Evolutionary conservation across 306 rosid genomes (phyloP).

Genomic region (Sphenostylis stenocarpa): DNA sequence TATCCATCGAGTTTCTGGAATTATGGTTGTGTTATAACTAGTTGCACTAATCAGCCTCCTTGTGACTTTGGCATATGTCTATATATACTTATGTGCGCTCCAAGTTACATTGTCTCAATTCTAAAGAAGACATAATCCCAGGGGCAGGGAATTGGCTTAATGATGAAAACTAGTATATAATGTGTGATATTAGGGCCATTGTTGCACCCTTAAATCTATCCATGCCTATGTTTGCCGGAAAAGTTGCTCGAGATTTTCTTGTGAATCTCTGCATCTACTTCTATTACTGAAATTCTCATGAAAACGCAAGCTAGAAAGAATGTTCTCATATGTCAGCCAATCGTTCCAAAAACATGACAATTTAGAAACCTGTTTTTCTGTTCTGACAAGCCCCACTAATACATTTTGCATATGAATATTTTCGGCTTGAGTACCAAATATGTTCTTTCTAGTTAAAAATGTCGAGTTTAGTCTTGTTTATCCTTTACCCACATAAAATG

Average conservation of each 20-base stretch:
- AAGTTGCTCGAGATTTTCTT: neutral
- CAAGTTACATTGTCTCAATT: neutral
- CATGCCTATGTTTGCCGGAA: neutral
- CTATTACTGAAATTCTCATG: neutral
- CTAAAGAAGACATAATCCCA: neutral
- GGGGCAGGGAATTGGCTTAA: neutral
- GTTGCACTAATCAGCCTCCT: conserved; percentile 16
- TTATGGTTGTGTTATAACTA: conserved; percentile 23
- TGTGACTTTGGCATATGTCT: conserved; percentile 13
- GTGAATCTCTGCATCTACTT: neutral
- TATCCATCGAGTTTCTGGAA: conserved; percentile 25
- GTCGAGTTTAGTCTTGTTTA: neutral
- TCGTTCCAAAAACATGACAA: neutral
- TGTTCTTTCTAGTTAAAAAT: neutral
- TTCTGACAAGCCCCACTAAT: neutral
- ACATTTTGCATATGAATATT: neutral
- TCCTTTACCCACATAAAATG: neutral
- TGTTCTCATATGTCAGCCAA: neutral
- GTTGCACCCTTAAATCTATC: neutral
- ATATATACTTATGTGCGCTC: neutral
- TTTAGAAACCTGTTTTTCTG: neutral
- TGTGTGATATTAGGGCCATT: neutral
- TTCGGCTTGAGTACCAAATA: neutral
- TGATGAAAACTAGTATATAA: neutral
- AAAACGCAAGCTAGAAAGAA: neutral